Conservation (phyloP, 805 yeast species). For the Pichia heedii region DNA sequence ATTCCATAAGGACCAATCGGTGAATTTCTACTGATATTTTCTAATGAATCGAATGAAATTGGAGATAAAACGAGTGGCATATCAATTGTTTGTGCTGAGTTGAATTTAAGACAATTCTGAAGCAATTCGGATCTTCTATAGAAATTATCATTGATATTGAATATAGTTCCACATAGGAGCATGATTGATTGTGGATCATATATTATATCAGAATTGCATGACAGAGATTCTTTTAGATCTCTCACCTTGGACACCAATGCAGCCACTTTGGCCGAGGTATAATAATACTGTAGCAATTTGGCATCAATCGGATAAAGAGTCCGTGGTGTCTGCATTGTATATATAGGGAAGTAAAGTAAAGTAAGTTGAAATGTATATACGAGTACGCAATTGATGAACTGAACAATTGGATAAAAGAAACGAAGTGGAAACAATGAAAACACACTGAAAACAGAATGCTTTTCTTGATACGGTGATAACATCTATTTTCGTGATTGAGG, state of each 20-base stretch:
- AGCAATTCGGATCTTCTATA: slow-evolving; percentile 32
- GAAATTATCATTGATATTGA: slow-evolving; percentile 32
- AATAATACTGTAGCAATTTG: slow-evolving; percentile 49
- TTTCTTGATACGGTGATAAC: no score
- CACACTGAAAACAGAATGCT: no score
- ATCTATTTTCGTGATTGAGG: no score
- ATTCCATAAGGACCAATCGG: slow-evolving; percentile 8
- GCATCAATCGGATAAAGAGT: slow-evolving; percentile 44
- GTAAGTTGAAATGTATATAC: no score
- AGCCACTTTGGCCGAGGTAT: slow-evolving; percentile 40
- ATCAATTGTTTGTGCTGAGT: slow-evolving; percentile 31
- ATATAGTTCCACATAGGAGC: slow-evolving; percentile 31
- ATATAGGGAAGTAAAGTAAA: neutral
- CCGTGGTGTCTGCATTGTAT: neutral
- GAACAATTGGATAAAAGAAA: neutral
- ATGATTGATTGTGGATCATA: slow-evolving; percentile 30
- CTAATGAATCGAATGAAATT: slow-evolving; percentile 27
- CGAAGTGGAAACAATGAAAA: no score
- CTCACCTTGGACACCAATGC: slow-evolving; percentile 19
- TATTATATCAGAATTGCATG: slow-evolving; percentile 4
- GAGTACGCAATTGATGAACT: no score
- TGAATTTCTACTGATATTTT: slow-evolving; percentile 13
- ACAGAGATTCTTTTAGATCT: slow-evolving; percentile 18
- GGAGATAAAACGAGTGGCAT: slow-evolving; percentile 31
- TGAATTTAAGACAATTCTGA: slow-evolving; percentile 33